These are phyloP conservation scores for Starmerella floricola DNA, from an alignment of 805 yeast genomes.

Conservation along the genomic window DNA sequence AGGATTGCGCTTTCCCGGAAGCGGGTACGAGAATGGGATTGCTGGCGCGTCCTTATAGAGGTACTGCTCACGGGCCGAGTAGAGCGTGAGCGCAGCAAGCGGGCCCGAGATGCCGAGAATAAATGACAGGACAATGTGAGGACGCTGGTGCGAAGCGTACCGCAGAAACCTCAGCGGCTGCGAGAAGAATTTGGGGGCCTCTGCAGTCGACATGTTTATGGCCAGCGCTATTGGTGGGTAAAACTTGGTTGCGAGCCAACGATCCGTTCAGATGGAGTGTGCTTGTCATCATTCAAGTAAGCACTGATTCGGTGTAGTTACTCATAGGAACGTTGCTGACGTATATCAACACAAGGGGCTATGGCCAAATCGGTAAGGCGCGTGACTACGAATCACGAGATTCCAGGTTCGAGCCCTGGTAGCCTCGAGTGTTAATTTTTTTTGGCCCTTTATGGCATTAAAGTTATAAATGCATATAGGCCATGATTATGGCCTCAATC, in stretches of 20 bases:
- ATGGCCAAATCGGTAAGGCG: slow-evolving; percentile 24
- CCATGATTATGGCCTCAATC: background rate
- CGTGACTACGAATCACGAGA: slow-evolving; percentile 25
- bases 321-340: background rate
- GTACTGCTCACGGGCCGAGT: slow-evolving; percentile 60
- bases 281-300: background rate
- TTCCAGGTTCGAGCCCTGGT: slow-evolving; percentile 24
- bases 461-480: background rate
- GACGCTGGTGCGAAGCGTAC: slow-evolving; percentile 63
- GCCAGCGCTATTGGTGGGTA: slow-evolving; percentile 1
- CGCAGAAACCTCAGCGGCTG: slow-evolving; percentile 35
- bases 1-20: slow-evolving; percentile 22
- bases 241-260: background rate
- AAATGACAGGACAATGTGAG: slow-evolving; percentile 57
- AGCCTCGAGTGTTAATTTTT: slow-evolving; percentile 18
- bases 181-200: slow-evolving; percentile 27
- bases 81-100: slow-evolving; percentile 41
- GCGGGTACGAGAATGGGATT: slow-evolving; percentile 42
- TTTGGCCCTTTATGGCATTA: background rate
- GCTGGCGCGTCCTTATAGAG: slow-evolving; percentile 54
- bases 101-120: slow-evolving; percentile 60
- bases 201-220: slow-evolving; percentile 14
- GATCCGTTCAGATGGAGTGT: background rate
- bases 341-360: slow-evolving; percentile 12
- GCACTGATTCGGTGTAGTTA: background rate